Evolutionary conservation across 2,329 filamentous ascomycete species (phyloP).

Genomic region (Raffaelea arxii): DNA sequence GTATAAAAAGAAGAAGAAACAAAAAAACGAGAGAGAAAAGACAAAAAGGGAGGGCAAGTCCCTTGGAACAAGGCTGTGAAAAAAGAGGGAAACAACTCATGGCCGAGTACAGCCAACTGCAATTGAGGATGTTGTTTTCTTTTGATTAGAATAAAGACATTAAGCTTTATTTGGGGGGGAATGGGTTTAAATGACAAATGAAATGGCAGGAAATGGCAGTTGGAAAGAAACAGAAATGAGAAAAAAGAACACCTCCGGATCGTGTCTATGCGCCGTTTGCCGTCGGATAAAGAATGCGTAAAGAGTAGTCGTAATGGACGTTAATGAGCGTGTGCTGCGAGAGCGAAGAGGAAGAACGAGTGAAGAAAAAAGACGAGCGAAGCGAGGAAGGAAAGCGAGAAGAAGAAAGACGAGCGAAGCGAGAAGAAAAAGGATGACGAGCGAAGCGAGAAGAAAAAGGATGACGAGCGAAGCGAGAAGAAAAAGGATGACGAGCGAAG

Average conservation of each 20-base stretch:
- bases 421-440: not conserved
- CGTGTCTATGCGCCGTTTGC: not conserved
- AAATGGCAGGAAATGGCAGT: not conserved
- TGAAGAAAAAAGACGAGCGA: not conserved
- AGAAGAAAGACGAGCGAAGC: not conserved
- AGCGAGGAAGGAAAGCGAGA: not conserved
- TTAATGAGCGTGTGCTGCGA: not conserved
- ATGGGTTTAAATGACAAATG: not conserved
- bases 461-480: not conserved
- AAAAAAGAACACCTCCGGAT: constrained; percentile 7
- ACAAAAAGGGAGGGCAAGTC: not conserved
- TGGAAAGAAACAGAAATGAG: not conserved
- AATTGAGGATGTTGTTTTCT: not conserved
- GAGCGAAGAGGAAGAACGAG: not conserved
- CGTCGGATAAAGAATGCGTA: not conserved
- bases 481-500: too few species aligned
- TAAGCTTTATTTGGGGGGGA: constrained; percentile 3
- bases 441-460: not conserved
- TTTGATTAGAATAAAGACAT: not conserved
- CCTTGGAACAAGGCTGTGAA: not conserved
- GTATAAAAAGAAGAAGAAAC: not conserved
- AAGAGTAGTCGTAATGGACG: not conserved
- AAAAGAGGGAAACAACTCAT: not conserved
- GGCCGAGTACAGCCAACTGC: not conserved
- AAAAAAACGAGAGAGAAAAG: not conserved